A percentile compares a stretch with the other conserved stretches of the same genome.
phyloP scores from a whole-genome alignment of 495 filamentous ascomycete genomes.

The Daldinia bambusicola region DNA sequence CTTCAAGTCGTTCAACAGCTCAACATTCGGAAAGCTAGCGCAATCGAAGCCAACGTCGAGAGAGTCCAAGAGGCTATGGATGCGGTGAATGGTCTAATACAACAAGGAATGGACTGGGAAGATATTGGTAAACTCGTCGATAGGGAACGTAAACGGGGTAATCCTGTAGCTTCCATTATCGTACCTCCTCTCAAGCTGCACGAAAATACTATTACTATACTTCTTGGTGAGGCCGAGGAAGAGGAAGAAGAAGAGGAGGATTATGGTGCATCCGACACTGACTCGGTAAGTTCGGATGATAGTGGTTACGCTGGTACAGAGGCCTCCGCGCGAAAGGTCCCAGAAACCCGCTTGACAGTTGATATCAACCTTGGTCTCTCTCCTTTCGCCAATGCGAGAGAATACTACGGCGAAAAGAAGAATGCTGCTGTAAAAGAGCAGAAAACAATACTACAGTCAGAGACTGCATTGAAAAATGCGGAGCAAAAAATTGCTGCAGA shows the following conservation, averaged over 20 bases:
- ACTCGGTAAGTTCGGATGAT: constrained; percentile 71
- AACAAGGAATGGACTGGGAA: constrained; percentile 96
- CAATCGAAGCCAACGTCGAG: constrained; percentile 88
- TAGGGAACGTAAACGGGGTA: constrained; percentile 79
- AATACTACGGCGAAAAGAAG: constrained; percentile 91
- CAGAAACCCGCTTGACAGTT: constrained; percentile 68
- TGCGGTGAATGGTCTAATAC: constrained; percentile 87
- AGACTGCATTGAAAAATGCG: constrained; percentile 85
- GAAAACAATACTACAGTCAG: constrained; percentile 83
- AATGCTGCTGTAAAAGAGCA: constrained; percentile 84
- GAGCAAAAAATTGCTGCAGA: constrained; percentile 88
- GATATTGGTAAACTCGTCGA: constrained; percentile 89
- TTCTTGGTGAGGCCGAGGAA: constrained; percentile 75
- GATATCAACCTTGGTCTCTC: constrained; percentile 86
- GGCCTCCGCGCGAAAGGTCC: constrained; percentile 49
- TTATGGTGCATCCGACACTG: constrained; percentile 71
- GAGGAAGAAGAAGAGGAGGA: constrained; percentile 61
- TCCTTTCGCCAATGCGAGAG: constrained; percentile 86
- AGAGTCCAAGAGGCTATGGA: constrained; percentile 91
- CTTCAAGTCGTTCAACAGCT: constrained; percentile 80
- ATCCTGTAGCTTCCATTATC: constrained; percentile 88
- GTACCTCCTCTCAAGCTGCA: constrained; percentile 87
- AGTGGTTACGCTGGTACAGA: constrained; percentile 62
- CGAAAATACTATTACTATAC: constrained; percentile 86
- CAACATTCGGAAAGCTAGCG: constrained; percentile 87